A percentile compares a stretch with the other conserved stretches of the same genome.
phyloP scores from a whole-genome alignment of 805 yeast species.

The Yamadazyma philogaea region DNA sequence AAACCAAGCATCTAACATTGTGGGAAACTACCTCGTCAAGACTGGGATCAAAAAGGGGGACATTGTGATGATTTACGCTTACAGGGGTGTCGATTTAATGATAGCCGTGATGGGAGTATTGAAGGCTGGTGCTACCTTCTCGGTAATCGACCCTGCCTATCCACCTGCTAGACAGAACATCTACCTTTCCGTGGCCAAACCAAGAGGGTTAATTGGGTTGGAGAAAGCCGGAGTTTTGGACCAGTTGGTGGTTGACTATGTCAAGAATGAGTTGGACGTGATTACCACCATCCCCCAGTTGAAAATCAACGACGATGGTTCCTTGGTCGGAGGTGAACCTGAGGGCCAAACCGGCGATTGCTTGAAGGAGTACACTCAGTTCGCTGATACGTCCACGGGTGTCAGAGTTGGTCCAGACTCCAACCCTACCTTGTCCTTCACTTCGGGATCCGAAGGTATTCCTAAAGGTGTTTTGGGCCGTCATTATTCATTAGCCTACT shows the following conservation, averaged over 20 bases:
- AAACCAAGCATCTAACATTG: slow-evolving; percentile 87
- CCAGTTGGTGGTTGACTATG: slow-evolving; percentile 73
- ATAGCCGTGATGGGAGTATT: slow-evolving; percentile 97
- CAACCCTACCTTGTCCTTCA: slow-evolving; percentile 93
- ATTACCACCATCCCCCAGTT: slow-evolving; percentile 72
- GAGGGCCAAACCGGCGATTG: slow-evolving; percentile 41
- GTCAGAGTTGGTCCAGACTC: slow-evolving; percentile 96
- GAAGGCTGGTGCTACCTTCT: slow-evolving; percentile 98
- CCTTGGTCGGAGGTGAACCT: slow-evolving; percentile 55
- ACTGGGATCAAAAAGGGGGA: slow-evolving; percentile 88
- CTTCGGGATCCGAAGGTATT: slow-evolving; percentile 96
- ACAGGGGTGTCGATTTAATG: slow-evolving; percentile 95
- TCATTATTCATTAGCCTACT: slow-evolving; percentile 93
- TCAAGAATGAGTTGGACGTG: slow-evolving; percentile 67
- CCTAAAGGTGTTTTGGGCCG: slow-evolving; percentile 99
- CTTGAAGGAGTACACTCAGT: slow-evolving; percentile 44
- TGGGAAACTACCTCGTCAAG: slow-evolving; percentile 80
- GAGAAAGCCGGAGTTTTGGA: slow-evolving; percentile 86
- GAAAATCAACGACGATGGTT: slow-evolving; percentile 73
- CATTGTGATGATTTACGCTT: slow-evolving; percentile 96
- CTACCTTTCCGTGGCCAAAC: slow-evolving; percentile 89
- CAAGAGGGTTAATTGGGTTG: slow-evolving; percentile 84
- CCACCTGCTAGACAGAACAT: slow-evolving; percentile 98
- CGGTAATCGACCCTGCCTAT: slow-evolving; percentile 98
- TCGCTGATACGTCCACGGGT: slow-evolving; percentile 65